Evolutionary conservation across 148 eudicot genomes (phyloP), one percentile per base, ranked within the genome.

Genomic region (Dysphania ambrosioides): DNA sequence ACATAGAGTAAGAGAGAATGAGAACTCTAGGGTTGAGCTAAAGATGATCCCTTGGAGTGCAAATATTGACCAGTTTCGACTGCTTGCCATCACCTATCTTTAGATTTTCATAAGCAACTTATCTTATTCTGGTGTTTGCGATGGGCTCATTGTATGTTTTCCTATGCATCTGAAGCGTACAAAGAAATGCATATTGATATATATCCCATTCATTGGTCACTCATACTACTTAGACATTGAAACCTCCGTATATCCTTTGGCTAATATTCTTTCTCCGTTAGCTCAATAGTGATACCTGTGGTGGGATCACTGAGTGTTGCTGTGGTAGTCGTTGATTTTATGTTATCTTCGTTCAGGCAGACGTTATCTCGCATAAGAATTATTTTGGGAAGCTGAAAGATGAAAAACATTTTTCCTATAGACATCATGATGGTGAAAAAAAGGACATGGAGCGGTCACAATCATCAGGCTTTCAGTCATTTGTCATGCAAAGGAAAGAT

Each of bases 401-500:
- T 60, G 84, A 85, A 76, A 74, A 75, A 32, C 57, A 72, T 2
- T 80, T 68, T 38, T 59, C 83, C 56, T 68, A 67, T 78, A 81
- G 79, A n/a, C 75, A 83, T 51, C 70, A 56, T 35, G 73, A 78
- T 30, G 78, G 70, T 23, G 60, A 65, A 38, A 79, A 71, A 73
- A 81, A 80, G 57, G 85, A 83, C 31, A 59, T 75, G n/a, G 84
- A 87, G 13, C 82, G 80, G 69, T 73, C 85, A 34, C 86, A 82
- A 64, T 84, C 90, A 68, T 71, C 87, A 42, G 59, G 82, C 26
- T 75, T 76, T 72, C 83, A 82, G 72, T 86, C 92, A 36, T 58
- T 67, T 75, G 91, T 82, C 62, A 70, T 66, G 59, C 87, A 82
- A 83, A 87, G 65, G 70, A 89, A 86, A 81, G 90, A 81, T 73